These are phyloP conservation scores for Colletotrichum sp. DNA, from an alignment of 2,329 filamentous ascomycete species.

Conservation along the genomic window DNA sequence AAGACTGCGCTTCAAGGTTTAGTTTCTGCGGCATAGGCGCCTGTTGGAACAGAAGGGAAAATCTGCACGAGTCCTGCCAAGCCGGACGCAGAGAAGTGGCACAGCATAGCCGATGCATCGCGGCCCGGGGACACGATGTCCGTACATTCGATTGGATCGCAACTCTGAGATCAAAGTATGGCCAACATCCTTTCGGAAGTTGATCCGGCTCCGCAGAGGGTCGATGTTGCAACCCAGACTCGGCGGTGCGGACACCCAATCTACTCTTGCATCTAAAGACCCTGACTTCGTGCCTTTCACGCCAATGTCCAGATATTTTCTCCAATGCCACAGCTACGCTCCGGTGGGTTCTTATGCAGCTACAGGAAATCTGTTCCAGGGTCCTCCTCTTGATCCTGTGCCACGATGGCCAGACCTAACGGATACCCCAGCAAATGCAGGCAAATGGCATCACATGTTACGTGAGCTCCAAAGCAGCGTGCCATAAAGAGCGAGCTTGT, in stretches of 20 bases:
- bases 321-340: neutral
- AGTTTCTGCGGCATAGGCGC: neutral
- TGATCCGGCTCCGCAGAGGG: neutral
- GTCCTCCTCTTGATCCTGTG: neutral
- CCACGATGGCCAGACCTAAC: neutral
- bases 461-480: neutral
- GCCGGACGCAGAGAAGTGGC: neutral
- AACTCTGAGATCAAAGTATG: neutral
- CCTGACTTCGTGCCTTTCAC: neutral
- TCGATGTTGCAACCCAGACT: neutral
- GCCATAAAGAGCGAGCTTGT: neutral
- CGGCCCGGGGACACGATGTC: neutral
- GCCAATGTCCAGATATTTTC: neutral
- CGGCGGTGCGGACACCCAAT: neutral
- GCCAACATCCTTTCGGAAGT: neutral
- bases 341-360: neutral
- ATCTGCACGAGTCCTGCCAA: neutral
- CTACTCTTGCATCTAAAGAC: neutral
- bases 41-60: neutral
- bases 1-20: neutral
- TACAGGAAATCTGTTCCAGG: neutral
- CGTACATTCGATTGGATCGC: neutral
- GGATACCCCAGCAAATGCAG: neutral
- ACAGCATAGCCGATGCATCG: neutral
- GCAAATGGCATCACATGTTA: neutral